Conservation (phyloP, 1,284 basidiomycete species). For the Chondrostereum purpureum region DNA sequence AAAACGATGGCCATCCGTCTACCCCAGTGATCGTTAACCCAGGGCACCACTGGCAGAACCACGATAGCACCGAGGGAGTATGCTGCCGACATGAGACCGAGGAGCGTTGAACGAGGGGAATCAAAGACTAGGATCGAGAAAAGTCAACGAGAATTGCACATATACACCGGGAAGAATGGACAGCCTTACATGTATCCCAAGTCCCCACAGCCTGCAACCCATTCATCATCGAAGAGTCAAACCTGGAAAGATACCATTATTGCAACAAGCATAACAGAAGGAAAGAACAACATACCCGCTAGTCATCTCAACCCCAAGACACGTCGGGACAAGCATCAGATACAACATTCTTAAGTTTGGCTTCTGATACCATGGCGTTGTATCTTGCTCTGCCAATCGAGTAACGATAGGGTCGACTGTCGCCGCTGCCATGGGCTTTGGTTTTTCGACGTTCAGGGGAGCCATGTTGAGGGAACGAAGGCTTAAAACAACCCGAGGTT, state of each 20-base stretch:
- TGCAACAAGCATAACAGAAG: background rate
- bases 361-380: conserved; percentile 49
- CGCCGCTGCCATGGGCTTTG: background rate
- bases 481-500: no score
- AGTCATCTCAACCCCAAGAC: conserved; percentile 57
- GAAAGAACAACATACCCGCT: conserved; percentile 35
- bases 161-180: background rate
- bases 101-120: conserved; percentile 40
- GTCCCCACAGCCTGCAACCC: conserved; percentile 42
- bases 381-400: conserved; percentile 39
- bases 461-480: no score
- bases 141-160: background rate
- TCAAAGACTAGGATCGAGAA: conserved; percentile 32
- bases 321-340: conserved; percentile 48
- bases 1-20: conserved; percentile 36
- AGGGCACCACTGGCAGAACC: conserved; percentile 38
- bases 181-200: conserved; percentile 37
- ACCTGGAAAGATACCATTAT: conserved; percentile 23
- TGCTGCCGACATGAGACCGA: conserved; percentile 47
- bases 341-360: conserved; percentile 44
- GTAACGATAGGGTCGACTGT: conserved; percentile 34
- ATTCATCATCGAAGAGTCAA: conserved; percentile 55
- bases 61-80: conserved; percentile 50
- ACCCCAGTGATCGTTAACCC: conserved; percentile 36
- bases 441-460: no score